Evolutionary conservation across 257 asterid genomes (phyloP).

Genomic region (Rubia yunnanensis): DNA sequence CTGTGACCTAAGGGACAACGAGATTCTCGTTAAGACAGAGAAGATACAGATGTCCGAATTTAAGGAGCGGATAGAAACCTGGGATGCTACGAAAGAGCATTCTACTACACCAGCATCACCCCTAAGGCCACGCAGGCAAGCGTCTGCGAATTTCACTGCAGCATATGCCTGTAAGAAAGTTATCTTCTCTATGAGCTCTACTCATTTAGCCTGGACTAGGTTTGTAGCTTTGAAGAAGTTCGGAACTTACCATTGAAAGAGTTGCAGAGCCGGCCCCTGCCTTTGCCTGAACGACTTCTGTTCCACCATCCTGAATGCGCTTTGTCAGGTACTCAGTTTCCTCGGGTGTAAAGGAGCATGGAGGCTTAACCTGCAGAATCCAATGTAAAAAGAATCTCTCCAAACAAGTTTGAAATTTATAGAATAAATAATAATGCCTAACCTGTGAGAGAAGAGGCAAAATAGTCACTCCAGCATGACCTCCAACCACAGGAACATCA

Average conservation of each 20-base stretch:
- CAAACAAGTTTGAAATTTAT: background rate
- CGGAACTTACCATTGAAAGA: constrained; percentile 58
- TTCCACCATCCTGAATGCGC: constrained; percentile 92
- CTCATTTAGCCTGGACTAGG: background rate
- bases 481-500: constrained; percentile 84
- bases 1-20: constrained; percentile 49
- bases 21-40: background rate
- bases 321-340: constrained; percentile 72
- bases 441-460: constrained; percentile 95
- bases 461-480: constrained; percentile 91
- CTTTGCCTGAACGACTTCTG: constrained; percentile 95
- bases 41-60: background rate
- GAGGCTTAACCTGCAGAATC: constrained; percentile 63
- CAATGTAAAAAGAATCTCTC: background rate
- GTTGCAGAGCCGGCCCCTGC: constrained; percentile 96
- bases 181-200: constrained; percentile 8
- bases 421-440: background rate
- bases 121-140: constrained; percentile 69
- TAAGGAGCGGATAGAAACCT: constrained; percentile 28
- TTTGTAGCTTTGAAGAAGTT: background rate
- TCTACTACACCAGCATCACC: constrained; percentile 77
- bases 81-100: constrained; percentile 70
- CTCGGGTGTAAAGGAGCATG: constrained; percentile 71
- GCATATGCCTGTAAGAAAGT: constrained; percentile 64
- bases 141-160: constrained; percentile 85